phyloP scores from a whole-genome alignment of 1,284 basidiomycete species.

The Ceraceosorus guamensis region DNA sequence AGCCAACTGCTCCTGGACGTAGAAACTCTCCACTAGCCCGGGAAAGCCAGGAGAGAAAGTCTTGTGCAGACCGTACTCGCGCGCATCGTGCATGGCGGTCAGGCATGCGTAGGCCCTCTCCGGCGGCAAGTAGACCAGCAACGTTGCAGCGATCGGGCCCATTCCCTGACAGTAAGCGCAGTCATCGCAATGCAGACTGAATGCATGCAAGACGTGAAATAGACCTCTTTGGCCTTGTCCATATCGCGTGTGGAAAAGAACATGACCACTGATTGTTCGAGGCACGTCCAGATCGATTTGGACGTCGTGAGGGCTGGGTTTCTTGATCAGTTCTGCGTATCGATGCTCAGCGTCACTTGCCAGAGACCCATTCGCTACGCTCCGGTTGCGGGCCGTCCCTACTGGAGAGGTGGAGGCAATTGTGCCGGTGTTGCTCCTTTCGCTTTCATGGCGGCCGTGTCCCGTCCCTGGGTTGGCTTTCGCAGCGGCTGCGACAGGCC shows the following conservation, averaged over 20 bases:
- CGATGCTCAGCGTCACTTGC: too few relatives aligned
- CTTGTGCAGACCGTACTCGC: constrained; percentile 76
- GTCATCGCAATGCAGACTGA: constrained; percentile 72
- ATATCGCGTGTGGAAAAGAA: constrained; percentile 90
- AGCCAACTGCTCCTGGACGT: constrained; percentile 81
- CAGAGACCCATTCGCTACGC: too few relatives aligned
- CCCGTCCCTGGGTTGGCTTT: too few relatives aligned
- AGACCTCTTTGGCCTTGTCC: constrained; percentile 59
- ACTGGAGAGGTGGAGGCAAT: too few relatives aligned
- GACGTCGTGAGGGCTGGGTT: constrained; percentile 77
- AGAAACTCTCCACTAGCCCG: constrained; percentile 85
- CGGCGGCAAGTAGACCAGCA: constrained; percentile 72
- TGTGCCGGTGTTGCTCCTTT: too few relatives aligned
- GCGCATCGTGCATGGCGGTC: constrained; percentile 57
- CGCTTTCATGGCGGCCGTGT: too few relatives aligned
- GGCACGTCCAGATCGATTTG: constrained; percentile 99
- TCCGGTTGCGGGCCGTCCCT: too few relatives aligned
- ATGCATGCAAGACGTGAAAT: constrained; percentile 91
- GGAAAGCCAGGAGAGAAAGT: constrained; percentile 94
- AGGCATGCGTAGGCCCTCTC: constrained; percentile 72
- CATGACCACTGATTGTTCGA: constrained; percentile 86
- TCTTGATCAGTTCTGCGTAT: not conserved
- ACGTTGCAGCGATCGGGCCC: constrained; percentile 91
- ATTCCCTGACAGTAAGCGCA: constrained; percentile 99
- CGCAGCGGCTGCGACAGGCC: too few relatives aligned